Base-by-base conservation (phyloP, 169 alveolate species). In the Ichthyophthirius multifiliis region DNA sequence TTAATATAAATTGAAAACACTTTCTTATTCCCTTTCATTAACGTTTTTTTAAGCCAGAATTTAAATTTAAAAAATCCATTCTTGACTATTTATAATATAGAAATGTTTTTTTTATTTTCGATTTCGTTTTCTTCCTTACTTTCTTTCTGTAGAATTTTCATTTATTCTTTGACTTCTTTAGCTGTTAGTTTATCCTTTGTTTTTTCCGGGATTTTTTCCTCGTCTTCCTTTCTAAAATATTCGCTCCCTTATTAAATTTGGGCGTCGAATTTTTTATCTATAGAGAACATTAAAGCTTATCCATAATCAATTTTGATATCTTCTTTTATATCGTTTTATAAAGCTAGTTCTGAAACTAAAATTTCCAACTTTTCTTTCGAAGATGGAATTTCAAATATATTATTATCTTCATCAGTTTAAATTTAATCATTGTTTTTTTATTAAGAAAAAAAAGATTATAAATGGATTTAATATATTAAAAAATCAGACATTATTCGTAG, bases 281-380 rank as follows among this genome's bases (percentile, higher is more conserved):
- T 67, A 18, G 48, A 35, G 45, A 67, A 67, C 4, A 67, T 0
- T 2, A 67, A 20, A 10, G 41, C 41, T 18, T 62, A 67, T 1
- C 77, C 77, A 35, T 67, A 34, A 37, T 67, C 77, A 10, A 67
- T 67, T 18, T 67, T 41, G 5, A 67, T 37, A 41, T 67, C 77
- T 15, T 67, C 77, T 34, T 34, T 37, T 37, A 67, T 67, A 2
- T 37, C 77, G 31, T 18, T 27, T 12, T 67, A 16, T 16, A 18
- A 27, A 4, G 71, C 23, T 13, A 55, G 31, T 3, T 55, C 71
- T 55, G 71, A 34, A 1, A 55, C 71, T 10, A 27, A 27, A 13
- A 27, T 55, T 55, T 55, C 71, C 9, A 55, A 13, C 15, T n/a
- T 55, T 3, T 55, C 23, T 55, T 55, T 27, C 18, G 23, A 15